Evolutionary conservation across 768 basidiomycete genomes (phyloP).

Genomic region (Brasilioporus rufonigricans): DNA sequence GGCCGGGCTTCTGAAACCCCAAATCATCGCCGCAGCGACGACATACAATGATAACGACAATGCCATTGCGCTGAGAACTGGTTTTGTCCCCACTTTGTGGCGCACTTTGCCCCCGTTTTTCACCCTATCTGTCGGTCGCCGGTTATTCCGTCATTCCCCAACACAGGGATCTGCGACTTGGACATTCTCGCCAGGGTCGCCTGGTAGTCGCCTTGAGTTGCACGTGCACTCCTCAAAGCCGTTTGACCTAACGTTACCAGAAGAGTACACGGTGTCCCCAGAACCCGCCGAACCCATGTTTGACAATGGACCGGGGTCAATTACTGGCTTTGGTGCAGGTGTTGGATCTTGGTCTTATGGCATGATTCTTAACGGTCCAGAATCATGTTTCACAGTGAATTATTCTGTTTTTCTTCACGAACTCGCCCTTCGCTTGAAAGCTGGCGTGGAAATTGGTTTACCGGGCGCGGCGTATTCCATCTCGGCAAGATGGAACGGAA

Average conservation of each 20-base stretch:
- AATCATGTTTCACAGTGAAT: constrained; percentile 51
- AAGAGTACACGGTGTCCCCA: constrained; percentile 23
- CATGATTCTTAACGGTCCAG: constrained; percentile 43
- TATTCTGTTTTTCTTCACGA: constrained; percentile 52
- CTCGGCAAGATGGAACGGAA: constrained; percentile 49
- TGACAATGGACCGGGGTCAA: constrained; percentile 41
- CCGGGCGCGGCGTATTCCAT: constrained; percentile 42
- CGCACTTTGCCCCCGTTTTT: constrained; percentile 37
- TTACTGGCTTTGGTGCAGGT: constrained; percentile 48
- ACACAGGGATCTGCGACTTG: constrained; percentile 44
- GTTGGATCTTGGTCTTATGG: constrained; percentile 49
- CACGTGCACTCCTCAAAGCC: constrained; percentile 42
- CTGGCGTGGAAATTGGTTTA: constrained; percentile 48
- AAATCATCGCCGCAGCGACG: constrained; percentile 39
- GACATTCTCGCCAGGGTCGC: constrained; percentile 25
- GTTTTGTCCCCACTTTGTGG: constrained; percentile 34
- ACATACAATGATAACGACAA: constrained; percentile 52
- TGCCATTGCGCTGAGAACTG: constrained; percentile 38
- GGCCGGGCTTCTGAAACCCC: constrained; percentile 40
- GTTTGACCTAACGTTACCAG: constrained; percentile 33
- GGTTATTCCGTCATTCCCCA: constrained; percentile 48
- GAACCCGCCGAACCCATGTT: constrained; percentile 22
- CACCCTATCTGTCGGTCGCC: constrained; percentile 46
- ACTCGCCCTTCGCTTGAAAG: constrained; percentile 51
- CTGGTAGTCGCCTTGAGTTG: constrained; percentile 35